A percentile compares a stretch with the other conserved stretches of the same genome.
These are phyloP conservation scores for Ogataea corticis DNA, from an alignment of 805 yeast genomes.

Conservation along the genomic window DNA sequence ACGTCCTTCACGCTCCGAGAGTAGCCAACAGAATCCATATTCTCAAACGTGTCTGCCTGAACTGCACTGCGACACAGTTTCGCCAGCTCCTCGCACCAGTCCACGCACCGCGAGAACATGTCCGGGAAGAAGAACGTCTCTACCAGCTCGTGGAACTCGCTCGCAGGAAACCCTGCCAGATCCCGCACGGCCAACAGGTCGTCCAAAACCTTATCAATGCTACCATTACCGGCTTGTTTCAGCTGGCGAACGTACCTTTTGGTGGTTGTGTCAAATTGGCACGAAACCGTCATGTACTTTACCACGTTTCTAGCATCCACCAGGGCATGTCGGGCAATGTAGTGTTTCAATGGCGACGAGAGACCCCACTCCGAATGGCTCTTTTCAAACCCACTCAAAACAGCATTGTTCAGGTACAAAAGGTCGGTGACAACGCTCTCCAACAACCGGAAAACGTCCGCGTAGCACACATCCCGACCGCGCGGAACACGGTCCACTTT, in stretches of 20 bases:
- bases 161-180: constrained; percentile 6
- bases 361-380: constrained; percentile 13
- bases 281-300: constrained; percentile 9
- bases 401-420: constrained; percentile 7
- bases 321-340: constrained; percentile 16
- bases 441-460: constrained; percentile 12
- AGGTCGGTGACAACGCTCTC: constrained; percentile 16
- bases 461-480: constrained; percentile 8
- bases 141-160: constrained; percentile 9
- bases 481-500: constrained; percentile 11
- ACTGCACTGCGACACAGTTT: constrained; percentile 10
- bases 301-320: constrained; percentile 14
- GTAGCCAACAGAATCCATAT: constrained; percentile 15
- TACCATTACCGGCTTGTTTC: not conserved
- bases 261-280: constrained; percentile 8
- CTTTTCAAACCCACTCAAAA: constrained; percentile 15
- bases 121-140: constrained; percentile 17
- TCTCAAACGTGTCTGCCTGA: constrained; percentile 10
- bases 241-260: constrained; percentile 10
- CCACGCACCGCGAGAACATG: constrained; percentile 15
- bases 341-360: constrained; percentile 8
- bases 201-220: constrained; percentile 9
- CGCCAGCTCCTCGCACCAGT: constrained; percentile 15
- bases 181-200: constrained; percentile 13
- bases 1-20: constrained; percentile 15